Percentiles rank a stretch among this genome's conserved stretches.
Conservation (phyloP, 345 rosid genomes). For the Cardamine resedifolia region DNA sequence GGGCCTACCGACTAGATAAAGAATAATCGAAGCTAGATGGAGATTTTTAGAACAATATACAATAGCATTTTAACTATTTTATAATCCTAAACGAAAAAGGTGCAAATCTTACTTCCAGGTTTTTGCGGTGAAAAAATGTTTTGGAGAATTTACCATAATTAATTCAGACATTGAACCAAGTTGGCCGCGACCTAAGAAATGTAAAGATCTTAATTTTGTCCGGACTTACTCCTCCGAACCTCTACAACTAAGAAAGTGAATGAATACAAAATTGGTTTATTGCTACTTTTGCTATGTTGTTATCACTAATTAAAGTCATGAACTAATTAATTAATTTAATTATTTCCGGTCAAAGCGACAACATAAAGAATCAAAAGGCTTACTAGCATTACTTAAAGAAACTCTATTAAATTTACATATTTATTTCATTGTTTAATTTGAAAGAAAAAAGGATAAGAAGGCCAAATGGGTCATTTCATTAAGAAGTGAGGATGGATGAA, state of each 20-base stretch:
- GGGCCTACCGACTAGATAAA: no score
- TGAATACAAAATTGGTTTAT: neutral
- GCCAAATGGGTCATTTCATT: neutral
- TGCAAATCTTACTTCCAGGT: neutral
- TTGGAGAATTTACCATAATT: neutral
- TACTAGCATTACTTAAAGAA: slow-evolving; percentile 24
- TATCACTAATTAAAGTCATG: slow-evolving; percentile 13
- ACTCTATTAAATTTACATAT: neutral
- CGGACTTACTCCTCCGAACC: neutral
- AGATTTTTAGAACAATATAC: no score
- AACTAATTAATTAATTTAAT: neutral
- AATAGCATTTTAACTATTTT: neutral
- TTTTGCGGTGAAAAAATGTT: neutral
- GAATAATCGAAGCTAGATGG: no score
- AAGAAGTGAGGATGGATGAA: slow-evolving; percentile 14
- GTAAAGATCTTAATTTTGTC: neutral
- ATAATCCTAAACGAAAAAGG: neutral
- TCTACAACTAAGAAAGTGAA: neutral
- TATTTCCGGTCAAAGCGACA: slow-evolving; percentile 35
- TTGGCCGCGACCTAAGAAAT: neutral
- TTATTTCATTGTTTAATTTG: slow-evolving; percentile 2
- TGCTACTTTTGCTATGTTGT: neutral
- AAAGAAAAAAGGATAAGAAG: slow-evolving; percentile 10
- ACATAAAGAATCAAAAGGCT: slow-evolving; percentile 26
- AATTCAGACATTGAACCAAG: neutral